Percentiles rank a stretch among this genome's conserved stretches.
These are phyloP conservation scores for Leucogyrophana mollusca DNA, from an alignment of 768 basidiomycete genomes.

Conservation along the genomic window DNA sequence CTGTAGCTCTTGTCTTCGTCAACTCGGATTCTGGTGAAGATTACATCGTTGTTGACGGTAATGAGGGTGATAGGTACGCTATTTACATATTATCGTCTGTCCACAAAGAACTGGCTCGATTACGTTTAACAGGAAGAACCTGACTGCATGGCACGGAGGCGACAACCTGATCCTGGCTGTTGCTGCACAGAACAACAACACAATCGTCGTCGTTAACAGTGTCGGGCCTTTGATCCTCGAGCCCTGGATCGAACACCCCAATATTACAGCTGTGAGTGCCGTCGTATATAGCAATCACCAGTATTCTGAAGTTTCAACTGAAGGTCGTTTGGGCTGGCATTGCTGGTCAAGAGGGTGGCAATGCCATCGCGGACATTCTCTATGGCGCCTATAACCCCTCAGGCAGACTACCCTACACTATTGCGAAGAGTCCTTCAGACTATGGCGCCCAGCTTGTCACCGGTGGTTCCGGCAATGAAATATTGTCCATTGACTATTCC, in stretches of 20 bases:
- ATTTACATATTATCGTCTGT: neutral
- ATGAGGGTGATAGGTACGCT: slow-evolving; percentile 65
- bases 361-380: slow-evolving; percentile 66
- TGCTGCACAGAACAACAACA: slow-evolving; percentile 50
- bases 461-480: slow-evolving; percentile 33
- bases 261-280: slow-evolving; percentile 60
- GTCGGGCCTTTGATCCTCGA: slow-evolving; percentile 62
- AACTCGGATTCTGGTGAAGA: slow-evolving; percentile 77
- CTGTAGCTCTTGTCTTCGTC: slow-evolving; percentile 72
- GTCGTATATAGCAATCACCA: neutral
- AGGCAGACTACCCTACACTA: slow-evolving; percentile 72
- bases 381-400: slow-evolving; percentile 71
- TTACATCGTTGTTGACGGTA: slow-evolving; percentile 79
- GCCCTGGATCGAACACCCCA: slow-evolving; percentile 71
- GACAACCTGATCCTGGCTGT: slow-evolving; percentile 71
- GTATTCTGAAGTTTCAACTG: slow-evolving; percentile 13
- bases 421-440: slow-evolving; percentile 58
- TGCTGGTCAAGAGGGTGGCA: slow-evolving; percentile 70
- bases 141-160: slow-evolving; percentile 74
- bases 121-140: slow-evolving; percentile 46
- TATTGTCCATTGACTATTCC: slow-evolving; percentile 55
- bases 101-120: neutral
- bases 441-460: slow-evolving; percentile 52
- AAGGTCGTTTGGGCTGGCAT: slow-evolving; percentile 62
- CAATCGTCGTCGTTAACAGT: slow-evolving; percentile 33